phyloP scores from a whole-genome alignment of 805 yeast species.

The Lachancea cidri region DNA sequence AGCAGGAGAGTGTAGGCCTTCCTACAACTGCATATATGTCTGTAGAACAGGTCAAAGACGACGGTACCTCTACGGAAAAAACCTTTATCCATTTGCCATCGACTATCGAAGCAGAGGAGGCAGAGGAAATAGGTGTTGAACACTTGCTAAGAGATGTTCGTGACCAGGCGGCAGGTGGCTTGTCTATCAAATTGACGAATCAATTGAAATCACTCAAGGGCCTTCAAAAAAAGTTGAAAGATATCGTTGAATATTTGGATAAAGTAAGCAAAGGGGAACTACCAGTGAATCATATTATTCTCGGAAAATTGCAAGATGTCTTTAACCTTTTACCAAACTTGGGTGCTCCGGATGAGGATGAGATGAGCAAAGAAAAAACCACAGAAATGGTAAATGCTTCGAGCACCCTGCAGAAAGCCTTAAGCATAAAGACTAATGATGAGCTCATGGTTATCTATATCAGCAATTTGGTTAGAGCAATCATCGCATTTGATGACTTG shows the following conservation, averaged over 20 bases:
- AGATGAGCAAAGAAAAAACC: slow-evolving; percentile 22
- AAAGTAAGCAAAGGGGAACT: slow-evolving; percentile 65
- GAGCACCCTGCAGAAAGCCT: slow-evolving; percentile 66
- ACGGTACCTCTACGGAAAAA: slow-evolving; percentile 87
- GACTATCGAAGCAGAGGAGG: slow-evolving; percentile 93
- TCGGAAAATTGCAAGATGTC: slow-evolving; percentile 91
- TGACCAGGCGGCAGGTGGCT: slow-evolving; percentile 93
- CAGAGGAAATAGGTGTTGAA: slow-evolving; percentile 98
- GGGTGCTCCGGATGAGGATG: slow-evolving; percentile 34
- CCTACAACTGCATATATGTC: slow-evolving; percentile 96
- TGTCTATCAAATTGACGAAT: slow-evolving; percentile 80
- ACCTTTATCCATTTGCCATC: slow-evolving; percentile 94
- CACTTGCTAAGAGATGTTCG: slow-evolving; percentile 90
- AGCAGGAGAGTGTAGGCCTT: slow-evolving; percentile 74
- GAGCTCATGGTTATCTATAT: slow-evolving; percentile 92
- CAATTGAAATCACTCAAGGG: slow-evolving; percentile 87
- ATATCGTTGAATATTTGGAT: slow-evolving; percentile 70
- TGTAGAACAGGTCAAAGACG: slow-evolving; percentile 91
- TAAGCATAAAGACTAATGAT: slow-evolving; percentile 91
- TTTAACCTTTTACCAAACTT: slow-evolving; percentile 90
- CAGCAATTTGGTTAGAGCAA: slow-evolving; percentile 84
- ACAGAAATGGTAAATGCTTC: slow-evolving; percentile 29
- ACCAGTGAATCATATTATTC: slow-evolving; percentile 84
- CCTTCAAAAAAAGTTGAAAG: slow-evolving; percentile 69
- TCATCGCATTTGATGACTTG: slow-evolving; percentile 92